A percentile compares a stretch with the other conserved stretches of the same genome.
phyloP scores from a whole-genome alignment of 1,139 yeast genomes.

The Suhomyces choctaworum region DNA sequence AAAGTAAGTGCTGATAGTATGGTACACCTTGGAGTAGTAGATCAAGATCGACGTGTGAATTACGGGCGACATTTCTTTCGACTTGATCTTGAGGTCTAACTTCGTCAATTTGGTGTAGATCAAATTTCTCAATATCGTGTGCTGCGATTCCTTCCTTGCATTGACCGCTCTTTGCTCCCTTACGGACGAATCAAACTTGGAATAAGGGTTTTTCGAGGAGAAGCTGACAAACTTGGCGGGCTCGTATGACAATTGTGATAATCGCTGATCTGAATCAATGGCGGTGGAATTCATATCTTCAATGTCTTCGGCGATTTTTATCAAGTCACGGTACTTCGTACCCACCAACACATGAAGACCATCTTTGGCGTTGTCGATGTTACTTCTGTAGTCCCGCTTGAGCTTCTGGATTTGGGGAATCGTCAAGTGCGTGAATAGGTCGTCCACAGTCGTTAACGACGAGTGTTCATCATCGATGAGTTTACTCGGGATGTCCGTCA shows the following conservation, averaged over 20 bases:
- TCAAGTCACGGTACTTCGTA: constrained; percentile 62
- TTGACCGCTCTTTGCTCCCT: constrained; percentile 18
- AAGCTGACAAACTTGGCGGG: constrained; percentile 33
- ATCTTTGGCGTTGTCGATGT: constrained; percentile 23
- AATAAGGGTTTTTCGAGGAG: constrained; percentile 21
- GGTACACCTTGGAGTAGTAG: constrained; percentile 37
- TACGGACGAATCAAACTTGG: constrained; percentile 23
- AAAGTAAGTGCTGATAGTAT: constrained; percentile 32
- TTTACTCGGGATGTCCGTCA: constrained; percentile 10
- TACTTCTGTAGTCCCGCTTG: constrained; percentile 29
- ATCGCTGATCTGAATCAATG: constrained; percentile 25
- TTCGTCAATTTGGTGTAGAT: constrained; percentile 30
- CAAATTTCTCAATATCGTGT: constrained; percentile 30
- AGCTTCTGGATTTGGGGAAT: constrained; percentile 39
- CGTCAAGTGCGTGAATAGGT: constrained; percentile 35
- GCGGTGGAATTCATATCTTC: constrained; percentile 51
- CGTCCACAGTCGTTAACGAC: constrained; percentile 30
- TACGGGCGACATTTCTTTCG: constrained; percentile 12
- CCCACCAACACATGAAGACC: constrained; percentile 64
- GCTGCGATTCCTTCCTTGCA: constrained; percentile 17
- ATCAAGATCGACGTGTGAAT: constrained; percentile 33
- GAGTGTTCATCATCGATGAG: constrained; percentile 9
- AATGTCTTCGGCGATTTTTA: constrained; percentile 69
- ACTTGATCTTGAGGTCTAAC: constrained; percentile 25
- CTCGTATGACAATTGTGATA: constrained; percentile 37